phyloP scores from a whole-genome alignment of 1,284 basidiomycete genomes.

The Mrakiaceae sp. region DNA sequence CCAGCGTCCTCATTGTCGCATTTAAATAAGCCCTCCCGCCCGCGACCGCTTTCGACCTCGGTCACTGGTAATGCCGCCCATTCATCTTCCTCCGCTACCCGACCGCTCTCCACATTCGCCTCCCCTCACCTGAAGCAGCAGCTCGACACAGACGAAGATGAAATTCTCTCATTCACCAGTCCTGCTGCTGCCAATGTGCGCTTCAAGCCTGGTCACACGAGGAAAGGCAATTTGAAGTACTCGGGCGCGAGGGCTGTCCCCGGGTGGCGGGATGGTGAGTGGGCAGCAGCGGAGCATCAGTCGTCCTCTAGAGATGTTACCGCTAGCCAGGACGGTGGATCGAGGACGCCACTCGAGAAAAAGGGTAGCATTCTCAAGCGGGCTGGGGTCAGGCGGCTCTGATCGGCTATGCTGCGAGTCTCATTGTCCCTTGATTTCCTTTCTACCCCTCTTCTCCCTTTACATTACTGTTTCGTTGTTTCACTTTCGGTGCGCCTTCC shows the following conservation, averaged over 20 bases:
- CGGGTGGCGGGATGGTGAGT: background rate
- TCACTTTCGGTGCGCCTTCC: no score
- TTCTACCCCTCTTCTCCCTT: no score
- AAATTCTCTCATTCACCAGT: background rate
- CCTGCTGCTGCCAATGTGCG: background rate
- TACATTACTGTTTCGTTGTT: no score
- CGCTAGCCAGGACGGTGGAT: no score
- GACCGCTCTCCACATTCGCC: background rate
- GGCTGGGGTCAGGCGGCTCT: no score
- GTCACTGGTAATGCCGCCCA: background rate
- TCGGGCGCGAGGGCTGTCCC: constrained; percentile 1
- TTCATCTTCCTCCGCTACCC: background rate
- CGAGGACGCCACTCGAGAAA: no score
- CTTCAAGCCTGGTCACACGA: background rate
- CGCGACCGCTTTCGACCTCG: background rate
- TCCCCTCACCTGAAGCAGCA: background rate
- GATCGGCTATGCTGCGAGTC: no score
- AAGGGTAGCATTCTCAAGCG: no score
- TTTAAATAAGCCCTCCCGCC: no score
- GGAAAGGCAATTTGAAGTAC: constrained; percentile 5
- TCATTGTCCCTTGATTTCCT: no score
- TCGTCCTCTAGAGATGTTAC: no score
- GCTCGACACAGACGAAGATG: background rate
- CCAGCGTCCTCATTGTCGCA: no score
- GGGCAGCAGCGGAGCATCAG: background rate